phyloP scores from a whole-genome alignment of 2,329 filamentous ascomycete species.

The Didymella glomerata region DNA sequence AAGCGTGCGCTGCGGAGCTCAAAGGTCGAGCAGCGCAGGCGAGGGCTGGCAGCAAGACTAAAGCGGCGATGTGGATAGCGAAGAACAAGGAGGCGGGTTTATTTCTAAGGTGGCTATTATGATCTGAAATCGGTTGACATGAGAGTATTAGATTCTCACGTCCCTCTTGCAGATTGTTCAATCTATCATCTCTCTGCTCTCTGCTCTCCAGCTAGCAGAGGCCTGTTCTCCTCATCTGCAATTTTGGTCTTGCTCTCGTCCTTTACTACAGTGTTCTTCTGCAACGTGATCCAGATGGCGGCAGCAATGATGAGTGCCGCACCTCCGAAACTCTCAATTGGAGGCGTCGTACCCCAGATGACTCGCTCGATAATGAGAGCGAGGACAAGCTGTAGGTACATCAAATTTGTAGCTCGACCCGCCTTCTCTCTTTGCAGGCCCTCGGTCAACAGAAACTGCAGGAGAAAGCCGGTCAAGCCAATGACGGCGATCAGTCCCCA shows the following conservation, averaged over 20 bases:
- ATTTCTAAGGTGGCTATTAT: too few species aligned
- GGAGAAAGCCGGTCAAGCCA: constrained; percentile 75
- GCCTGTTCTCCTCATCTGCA: too few species aligned
- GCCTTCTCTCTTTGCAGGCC: constrained; percentile 75
- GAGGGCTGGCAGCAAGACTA: not conserved
- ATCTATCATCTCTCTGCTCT: too few species aligned
- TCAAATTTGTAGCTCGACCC: constrained; percentile 67
- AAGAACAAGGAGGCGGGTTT: not conserved
- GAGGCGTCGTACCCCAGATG: constrained; percentile 56
- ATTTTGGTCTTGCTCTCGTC: too few species aligned
- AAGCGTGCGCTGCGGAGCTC: not conserved
- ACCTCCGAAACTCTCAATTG: constrained; percentile 35
- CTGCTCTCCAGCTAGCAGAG: too few species aligned
- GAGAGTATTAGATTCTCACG: too few species aligned
- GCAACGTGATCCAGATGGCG: constrained; percentile 39
- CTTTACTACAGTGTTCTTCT: constrained; percentile 24
- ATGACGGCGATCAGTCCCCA: constrained; percentile 74
- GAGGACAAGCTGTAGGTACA: constrained; percentile 73
- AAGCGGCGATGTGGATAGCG: not conserved
- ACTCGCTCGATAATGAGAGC: constrained; percentile 68
- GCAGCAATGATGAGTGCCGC: constrained; percentile 38
- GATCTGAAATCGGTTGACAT: too few species aligned
- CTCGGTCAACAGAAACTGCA: constrained; percentile 81
- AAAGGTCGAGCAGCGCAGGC: not conserved
- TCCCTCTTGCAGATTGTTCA: too few species aligned